Percentiles rank a stretch among this genome's conserved stretches.
These are phyloP conservation scores for Leccinum cinnamomeum DNA, from an alignment of 1,284 basidiomycete genomes.

Conservation along the genomic window DNA sequence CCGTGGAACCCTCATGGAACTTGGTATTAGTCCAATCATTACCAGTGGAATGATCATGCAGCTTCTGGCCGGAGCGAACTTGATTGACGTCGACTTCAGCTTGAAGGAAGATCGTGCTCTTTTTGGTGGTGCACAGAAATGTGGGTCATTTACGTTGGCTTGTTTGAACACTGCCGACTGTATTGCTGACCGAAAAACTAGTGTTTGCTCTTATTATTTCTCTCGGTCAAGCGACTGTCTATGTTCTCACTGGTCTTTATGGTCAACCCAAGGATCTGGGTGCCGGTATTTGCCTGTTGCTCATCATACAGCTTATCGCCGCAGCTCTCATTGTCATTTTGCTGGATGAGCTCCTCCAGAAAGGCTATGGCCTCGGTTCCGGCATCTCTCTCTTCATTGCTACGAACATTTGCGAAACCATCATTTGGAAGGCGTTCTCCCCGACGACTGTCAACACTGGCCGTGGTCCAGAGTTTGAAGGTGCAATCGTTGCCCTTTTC, in stretches of 20 bases:
- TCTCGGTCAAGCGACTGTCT: conserved; percentile 95
- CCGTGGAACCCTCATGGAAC: conserved; percentile 98
- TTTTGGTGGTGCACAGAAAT: conserved; percentile 96
- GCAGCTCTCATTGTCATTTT: conserved; percentile 97
- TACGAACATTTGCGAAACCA: conserved; percentile 99
- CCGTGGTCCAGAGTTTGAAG: conserved; percentile 97
- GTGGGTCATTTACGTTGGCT: conserved; percentile 46
- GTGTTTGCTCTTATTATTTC: conserved; percentile 97
- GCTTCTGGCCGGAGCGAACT: conserved; percentile 93
- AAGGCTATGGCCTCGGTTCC: conserved; percentile 97
- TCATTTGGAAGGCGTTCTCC: conserved; percentile 99
- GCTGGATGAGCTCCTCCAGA: conserved; percentile 97
- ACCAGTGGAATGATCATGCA: conserved; percentile 99
- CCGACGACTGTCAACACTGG: conserved; percentile 98
- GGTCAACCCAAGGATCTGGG: conserved; percentile 93
- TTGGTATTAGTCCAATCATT: conserved; percentile 97
- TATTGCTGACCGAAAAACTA: conserved; percentile 33
- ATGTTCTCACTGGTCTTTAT: conserved; percentile 96
- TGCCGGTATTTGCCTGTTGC: conserved; percentile 92
- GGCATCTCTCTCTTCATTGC: conserved; percentile 99
- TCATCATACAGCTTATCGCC: conserved; percentile 94
- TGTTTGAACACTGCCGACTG: neutral
- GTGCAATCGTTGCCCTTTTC: conserved; percentile 95
- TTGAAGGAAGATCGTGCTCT: conserved; percentile 97
- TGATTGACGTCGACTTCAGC: conserved; percentile 97